phyloP scores from a whole-genome alignment of 345 rosid genomes.

The Viola odorata region DNA sequence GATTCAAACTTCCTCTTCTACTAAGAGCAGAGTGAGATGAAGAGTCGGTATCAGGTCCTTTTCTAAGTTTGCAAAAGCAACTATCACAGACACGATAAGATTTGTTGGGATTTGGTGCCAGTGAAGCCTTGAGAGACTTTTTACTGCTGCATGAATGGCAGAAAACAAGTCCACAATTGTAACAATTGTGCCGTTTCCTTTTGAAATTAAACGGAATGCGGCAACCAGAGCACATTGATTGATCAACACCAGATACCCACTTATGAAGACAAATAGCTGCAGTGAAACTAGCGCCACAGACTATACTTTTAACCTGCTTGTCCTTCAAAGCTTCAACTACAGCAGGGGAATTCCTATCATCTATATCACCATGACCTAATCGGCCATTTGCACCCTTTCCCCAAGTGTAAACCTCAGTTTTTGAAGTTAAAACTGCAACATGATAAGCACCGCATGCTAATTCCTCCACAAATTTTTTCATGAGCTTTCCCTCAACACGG shows the following conservation, averaged over 20 bases:
- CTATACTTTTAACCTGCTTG: conserved; percentile 51
- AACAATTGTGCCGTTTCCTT: conserved; percentile 70
- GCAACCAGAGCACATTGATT: conserved; percentile 48
- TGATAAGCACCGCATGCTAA: conserved; percentile 57
- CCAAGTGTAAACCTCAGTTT: conserved; percentile 63
- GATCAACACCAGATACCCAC: conserved; percentile 38
- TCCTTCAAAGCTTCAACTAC: conserved; percentile 51
- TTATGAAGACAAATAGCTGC: conserved; percentile 60
- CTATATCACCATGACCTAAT: conserved; percentile 54
- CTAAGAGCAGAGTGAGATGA: conserved; percentile 25
- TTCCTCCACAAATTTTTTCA: conserved; percentile 43
- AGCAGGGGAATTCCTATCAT: conserved; percentile 39
- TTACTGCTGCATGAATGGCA: conserved; percentile 56
- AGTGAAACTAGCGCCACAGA: conserved; percentile 50
- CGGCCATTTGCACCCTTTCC: conserved; percentile 61
- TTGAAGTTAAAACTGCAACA: conserved; percentile 51
- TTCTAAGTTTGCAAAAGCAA: conserved; percentile 48
- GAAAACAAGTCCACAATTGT: conserved; percentile 56
- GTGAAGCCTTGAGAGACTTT: conserved; percentile 53
- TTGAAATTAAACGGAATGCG: conserved; percentile 43
- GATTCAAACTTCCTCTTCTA: conserved; percentile 39
- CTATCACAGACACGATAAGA: conserved; percentile 61
- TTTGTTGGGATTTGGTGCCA: conserved; percentile 56
- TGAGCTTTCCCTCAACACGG: conserved; percentile 39
- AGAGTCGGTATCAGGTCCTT: conserved; percentile 26